A percentile compares a stretch with the other conserved stretches of the same genome.
Conservation (phyloP, 305 asterid genomes). For the Fraxinus angustifolia region DNA sequence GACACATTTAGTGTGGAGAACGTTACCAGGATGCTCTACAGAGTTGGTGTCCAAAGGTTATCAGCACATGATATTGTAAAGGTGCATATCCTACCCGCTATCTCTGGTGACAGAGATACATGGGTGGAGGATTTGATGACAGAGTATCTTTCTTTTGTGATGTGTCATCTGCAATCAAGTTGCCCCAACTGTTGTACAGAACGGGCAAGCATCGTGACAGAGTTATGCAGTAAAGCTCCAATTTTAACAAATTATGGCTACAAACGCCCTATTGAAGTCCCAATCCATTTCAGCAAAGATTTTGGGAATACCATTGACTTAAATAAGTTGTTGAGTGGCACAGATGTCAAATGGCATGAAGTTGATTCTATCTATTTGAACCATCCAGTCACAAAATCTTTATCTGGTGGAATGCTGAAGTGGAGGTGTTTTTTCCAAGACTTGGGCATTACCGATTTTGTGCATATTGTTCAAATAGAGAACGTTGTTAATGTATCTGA, state of each 20-base stretch:
- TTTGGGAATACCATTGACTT: slow-evolving; percentile 58
- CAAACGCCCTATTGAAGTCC: slow-evolving; percentile 54
- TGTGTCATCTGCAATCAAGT: slow-evolving; percentile 79
- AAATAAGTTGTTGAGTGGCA: slow-evolving; percentile 48
- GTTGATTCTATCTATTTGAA: slow-evolving; percentile 52
- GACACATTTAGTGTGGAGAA: slow-evolving; percentile 43
- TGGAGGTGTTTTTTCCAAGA: slow-evolving; percentile 78
- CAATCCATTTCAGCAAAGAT: slow-evolving; percentile 64
- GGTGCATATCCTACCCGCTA: slow-evolving; percentile 63
- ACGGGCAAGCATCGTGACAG: slow-evolving; percentile 49
- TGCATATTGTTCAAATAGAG: slow-evolving; percentile 54
- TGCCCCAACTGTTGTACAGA: slow-evolving; percentile 61
- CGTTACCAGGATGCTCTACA: slow-evolving; percentile 67
- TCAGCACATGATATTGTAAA: slow-evolving; percentile 80
- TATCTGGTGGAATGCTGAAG: slow-evolving; percentile 58
- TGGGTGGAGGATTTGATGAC: slow-evolving; percentile 49
- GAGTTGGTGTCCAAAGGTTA: slow-evolving; percentile 80
- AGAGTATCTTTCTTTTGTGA: slow-evolving; percentile 78
- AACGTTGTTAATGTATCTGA: slow-evolving; percentile 43
- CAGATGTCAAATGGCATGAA: slow-evolving; percentile 69
- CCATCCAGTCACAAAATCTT: slow-evolving; percentile 62
- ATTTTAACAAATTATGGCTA: slow-evolving; percentile 75
- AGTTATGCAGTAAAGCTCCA: slow-evolving; percentile 53
- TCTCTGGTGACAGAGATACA: slow-evolving; percentile 44
- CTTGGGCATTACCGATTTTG: slow-evolving; percentile 76